Conservation (phyloP, 176 grass and related monocot genomes). For the Leersia perrieri region DNA sequence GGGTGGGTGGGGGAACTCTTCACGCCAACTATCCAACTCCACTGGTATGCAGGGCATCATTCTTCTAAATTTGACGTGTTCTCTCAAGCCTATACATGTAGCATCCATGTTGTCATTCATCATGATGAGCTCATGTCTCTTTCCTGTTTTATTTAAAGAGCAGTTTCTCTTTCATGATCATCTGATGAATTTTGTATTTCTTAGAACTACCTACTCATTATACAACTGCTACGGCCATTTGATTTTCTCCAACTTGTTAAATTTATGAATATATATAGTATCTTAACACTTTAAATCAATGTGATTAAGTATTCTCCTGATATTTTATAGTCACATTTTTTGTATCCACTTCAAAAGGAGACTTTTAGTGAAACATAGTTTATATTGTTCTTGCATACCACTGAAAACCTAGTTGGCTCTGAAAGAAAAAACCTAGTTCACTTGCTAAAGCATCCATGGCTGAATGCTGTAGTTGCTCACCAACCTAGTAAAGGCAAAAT, state of each 20-base stretch:
- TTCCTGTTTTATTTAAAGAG: slow-evolving; percentile 7
- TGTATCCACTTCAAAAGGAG: slow-evolving; percentile 13
- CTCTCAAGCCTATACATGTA: neutral
- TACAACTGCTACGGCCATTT: neutral
- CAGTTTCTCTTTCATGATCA: neutral
- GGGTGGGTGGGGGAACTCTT: slow-evolving; percentile 49
- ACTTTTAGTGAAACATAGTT: neutral
- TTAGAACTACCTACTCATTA: neutral
- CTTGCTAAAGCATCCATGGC: too few relatives aligned
- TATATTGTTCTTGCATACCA: neutral
- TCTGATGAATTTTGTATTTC: slow-evolving; percentile 12
- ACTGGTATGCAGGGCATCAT: slow-evolving; percentile 44
- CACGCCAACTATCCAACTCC: slow-evolving; percentile 41
- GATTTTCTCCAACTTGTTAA: slow-evolving; percentile 13
- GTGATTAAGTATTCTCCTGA: slow-evolving; percentile 1
- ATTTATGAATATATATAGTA: neutral
- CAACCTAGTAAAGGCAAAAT: too few relatives aligned
- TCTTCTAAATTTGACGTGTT: neutral
- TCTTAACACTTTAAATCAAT: neutral
- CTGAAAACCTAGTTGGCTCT: too few relatives aligned
- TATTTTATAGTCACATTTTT: neutral
- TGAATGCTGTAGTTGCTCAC: too few relatives aligned
- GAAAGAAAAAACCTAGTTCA: too few relatives aligned
- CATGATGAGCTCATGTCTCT: neutral
- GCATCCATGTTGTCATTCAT: neutral